phyloP scores from a whole-genome alignment of 805 yeast species.

The Saccharomycopsis capsularis region DNA sequence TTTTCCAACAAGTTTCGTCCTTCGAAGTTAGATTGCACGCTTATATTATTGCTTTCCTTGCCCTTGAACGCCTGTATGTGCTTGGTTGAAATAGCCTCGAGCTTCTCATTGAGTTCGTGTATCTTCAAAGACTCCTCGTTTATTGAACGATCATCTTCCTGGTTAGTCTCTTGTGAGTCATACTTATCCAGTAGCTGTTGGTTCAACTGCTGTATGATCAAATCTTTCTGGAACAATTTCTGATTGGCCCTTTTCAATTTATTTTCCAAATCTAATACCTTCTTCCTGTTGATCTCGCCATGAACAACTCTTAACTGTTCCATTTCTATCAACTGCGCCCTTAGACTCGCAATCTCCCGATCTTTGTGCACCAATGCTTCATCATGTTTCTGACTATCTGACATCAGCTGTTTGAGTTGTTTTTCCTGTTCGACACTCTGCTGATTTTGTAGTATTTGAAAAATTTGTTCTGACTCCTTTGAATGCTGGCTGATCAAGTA shows the following conservation, averaged over 20 bases:
- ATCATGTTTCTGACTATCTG: too few relatives aligned
- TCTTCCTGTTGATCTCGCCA: neutral
- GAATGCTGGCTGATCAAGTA: constrained; percentile 5
- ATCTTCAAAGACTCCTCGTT: neutral
- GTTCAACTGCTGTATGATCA: neutral
- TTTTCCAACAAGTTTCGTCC: constrained; percentile 10
- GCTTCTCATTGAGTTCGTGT: constrained; percentile 1
- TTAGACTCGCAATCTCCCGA: constrained; percentile 2
- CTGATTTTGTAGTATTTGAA: neutral
- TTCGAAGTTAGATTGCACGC: constrained; percentile 9
- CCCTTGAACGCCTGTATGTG: neutral
- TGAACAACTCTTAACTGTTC: neutral
- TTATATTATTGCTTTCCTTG: neutral
- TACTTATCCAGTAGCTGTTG: neutral
- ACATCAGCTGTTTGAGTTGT: neutral
- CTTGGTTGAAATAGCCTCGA: neutral
- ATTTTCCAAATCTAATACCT: constrained; percentile 1
- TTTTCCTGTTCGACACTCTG: constrained; percentile 7
- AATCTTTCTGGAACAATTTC: constrained; percentile 9
- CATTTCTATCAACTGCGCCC: neutral
- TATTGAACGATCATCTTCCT: neutral
- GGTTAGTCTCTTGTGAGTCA: neutral
- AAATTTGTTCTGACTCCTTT: neutral
- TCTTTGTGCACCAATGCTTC: constrained; percentile 1
- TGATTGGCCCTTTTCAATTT: neutral